phyloP scores from a whole-genome alignment of 75 land plant species.

The Picea sitchensis region DNA sequence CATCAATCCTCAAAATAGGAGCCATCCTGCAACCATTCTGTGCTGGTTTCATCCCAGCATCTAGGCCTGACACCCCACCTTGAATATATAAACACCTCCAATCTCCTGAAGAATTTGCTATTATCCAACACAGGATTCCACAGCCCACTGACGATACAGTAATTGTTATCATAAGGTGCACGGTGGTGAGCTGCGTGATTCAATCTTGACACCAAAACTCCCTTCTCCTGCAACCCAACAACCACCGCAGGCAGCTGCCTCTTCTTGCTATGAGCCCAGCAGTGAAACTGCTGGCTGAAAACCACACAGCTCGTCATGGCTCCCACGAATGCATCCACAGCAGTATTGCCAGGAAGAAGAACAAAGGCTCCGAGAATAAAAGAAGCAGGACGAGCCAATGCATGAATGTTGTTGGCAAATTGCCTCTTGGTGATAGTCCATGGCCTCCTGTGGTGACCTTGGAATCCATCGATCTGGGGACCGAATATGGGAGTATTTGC shows the following conservation, averaged over 20 bases:
- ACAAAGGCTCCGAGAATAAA: constrained; percentile 47
- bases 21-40: constrained; percentile 69
- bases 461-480: constrained; percentile 89
- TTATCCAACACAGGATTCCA: constrained; percentile 77
- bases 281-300: constrained; percentile 94
- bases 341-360: constrained; percentile 28
- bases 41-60: constrained; percentile 74
- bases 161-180: constrained; percentile 77
- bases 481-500: constrained; percentile 80
- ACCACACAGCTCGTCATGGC: constrained; percentile 65
- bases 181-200: constrained; percentile 78
- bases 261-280: constrained; percentile 78
- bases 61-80: constrained; percentile 65
- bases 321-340: constrained; percentile 47
- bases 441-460: constrained; percentile 86
- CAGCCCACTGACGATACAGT: constrained; percentile 90
- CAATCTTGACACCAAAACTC: constrained; percentile 61
- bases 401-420: constrained; percentile 88
- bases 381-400: constrained; percentile 60
- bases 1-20: constrained; percentile 7
- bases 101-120: constrained; percentile 41
- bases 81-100: constrained; percentile 71
- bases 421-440: constrained; percentile 86
- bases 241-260: constrained; percentile 57
- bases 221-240: constrained; percentile 63